Percentiles rank a stretch among this genome's conserved stretches.
phyloP scores from a whole-genome alignment of 495 filamentous ascomycete species.

The Annulohypoxylon stygium region DNA sequence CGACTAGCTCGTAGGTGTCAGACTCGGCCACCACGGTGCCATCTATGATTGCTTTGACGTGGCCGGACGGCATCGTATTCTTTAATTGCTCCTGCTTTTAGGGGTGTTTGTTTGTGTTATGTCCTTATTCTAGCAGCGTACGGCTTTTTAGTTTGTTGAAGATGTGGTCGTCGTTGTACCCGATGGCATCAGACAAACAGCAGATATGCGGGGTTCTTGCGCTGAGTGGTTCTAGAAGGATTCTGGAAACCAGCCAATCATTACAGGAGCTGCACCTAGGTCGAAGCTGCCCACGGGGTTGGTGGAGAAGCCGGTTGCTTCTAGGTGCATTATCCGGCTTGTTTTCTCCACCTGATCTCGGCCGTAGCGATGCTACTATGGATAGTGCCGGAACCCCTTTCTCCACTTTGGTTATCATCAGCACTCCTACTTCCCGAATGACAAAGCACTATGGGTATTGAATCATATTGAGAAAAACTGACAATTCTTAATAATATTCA shows the following conservation, averaged over 20 bases:
- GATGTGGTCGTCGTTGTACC: neutral
- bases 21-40: constrained; percentile 71
- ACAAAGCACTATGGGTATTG: neutral
- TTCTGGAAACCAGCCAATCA: neutral
- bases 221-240: neutral
- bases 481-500: neutral
- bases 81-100: constrained; percentile 6
- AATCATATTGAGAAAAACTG: neutral
- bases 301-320: neutral
- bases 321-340: neutral
- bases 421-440: neutral
- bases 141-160: neutral
- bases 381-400: too few relatives aligned
- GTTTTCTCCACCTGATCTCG: neutral
- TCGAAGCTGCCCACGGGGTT: neutral
- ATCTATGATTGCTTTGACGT: constrained; percentile 70
- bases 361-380: neutral
- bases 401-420: neutral
- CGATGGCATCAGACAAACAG: neutral
- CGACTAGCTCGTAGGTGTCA: constrained; percentile 72
- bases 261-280: neutral
- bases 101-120: neutral
- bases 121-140: neutral
- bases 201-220: neutral
- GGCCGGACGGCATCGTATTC: constrained; percentile 48